Percentiles rank a stretch among this genome's conserved stretches.
phyloP scores from a whole-genome alignment of 75 land plant genomes.

The Cunninghamia lanceolata region DNA sequence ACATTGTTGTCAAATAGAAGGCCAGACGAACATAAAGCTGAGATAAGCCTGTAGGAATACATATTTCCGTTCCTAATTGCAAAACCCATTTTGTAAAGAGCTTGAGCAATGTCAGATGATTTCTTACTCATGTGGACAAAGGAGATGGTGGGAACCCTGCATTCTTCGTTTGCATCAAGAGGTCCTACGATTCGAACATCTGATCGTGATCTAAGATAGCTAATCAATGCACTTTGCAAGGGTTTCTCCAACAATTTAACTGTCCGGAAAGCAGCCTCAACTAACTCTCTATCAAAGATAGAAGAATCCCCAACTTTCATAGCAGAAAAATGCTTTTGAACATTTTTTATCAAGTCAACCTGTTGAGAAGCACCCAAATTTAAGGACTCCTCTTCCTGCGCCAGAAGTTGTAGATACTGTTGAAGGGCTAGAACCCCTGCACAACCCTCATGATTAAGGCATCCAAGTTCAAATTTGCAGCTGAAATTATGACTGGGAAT shows the following conservation, averaged over 20 bases:
- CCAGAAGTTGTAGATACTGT: slow-evolving; percentile 10
- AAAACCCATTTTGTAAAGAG: slow-evolving; percentile 11
- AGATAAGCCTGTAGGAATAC: slow-evolving; percentile 19
- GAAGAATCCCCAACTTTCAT: not conserved
- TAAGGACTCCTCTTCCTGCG: not conserved
- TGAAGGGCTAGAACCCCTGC: slow-evolving; percentile 12
- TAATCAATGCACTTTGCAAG: slow-evolving; percentile 4
- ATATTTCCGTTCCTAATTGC: slow-evolving; percentile 22
- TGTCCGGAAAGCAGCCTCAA: slow-evolving; percentile 13
- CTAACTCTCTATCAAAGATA: slow-evolving; percentile 4
- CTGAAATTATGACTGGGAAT: not conserved
- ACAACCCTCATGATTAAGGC: slow-evolving; percentile 14
- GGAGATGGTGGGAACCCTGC: slow-evolving; percentile 18
- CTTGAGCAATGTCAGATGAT: slow-evolving; percentile 10
- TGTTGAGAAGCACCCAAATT: not conserved
- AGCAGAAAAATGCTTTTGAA: not conserved
- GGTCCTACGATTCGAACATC: slow-evolving; percentile 17
- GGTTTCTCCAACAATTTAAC: slow-evolving; percentile 11
- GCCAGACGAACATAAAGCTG: slow-evolving; percentile 2
- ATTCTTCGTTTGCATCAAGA: not conserved
- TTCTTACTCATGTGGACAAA: slow-evolving; percentile 23
- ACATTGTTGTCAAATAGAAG: slow-evolving; percentile 10
- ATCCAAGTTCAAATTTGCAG: slow-evolving; percentile 21
- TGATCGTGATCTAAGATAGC: slow-evolving; percentile 17
- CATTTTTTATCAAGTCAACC: not conserved